Evolutionary conservation across 805 yeast species (phyloP), one percentile per base, ranked within the genome.

Genomic region (Yarrowia bubula): DNA sequence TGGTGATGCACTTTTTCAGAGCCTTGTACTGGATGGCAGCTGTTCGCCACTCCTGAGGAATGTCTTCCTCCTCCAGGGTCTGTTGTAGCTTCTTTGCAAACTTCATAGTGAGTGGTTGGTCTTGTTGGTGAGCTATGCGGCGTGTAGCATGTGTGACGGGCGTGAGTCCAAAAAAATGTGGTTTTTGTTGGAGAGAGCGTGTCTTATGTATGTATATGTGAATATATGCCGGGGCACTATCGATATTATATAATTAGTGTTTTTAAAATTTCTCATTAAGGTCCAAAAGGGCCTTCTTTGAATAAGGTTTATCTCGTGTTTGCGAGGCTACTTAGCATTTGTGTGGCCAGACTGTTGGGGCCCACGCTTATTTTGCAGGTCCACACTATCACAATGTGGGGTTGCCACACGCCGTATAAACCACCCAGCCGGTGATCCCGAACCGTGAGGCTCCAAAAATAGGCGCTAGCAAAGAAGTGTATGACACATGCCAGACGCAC

Each of bases 11-110:
- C 71, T 88, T 89, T 72, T 88, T 88, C 66, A 88, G 73, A 3
- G 84, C 81, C 72, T 88, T 88, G 73, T 88, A 88, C 69, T 87
- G 89, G 51, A 88, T 87, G 13, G 92, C 89, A 7, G 84, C 81
- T 33, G 79, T 81, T 0, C 83, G 76, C 95, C 95, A 88, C 22
- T 84, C 87, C 32, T 77, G 79, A 6, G 93, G 93, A 14, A 88
- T 78, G 2, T 81, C 80, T 57, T 85, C 87, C 64, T 83, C 86
- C 41, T 78, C 78, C 28, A 89, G 78, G 1, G 85, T 82, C 69
- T 86, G 84, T 71, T 88, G 88, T 65, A 86, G 82, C 6, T 83
- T 81, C 72, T 88, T 89, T 4, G 90, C 92, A 72, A 89, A 88
- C 80, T 88, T 89, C 93, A 89, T 89, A 31, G 44, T 48, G 55